Base-by-base conservation (phyloP, 106 monocot species). In the Acorus calamus region DNA sequence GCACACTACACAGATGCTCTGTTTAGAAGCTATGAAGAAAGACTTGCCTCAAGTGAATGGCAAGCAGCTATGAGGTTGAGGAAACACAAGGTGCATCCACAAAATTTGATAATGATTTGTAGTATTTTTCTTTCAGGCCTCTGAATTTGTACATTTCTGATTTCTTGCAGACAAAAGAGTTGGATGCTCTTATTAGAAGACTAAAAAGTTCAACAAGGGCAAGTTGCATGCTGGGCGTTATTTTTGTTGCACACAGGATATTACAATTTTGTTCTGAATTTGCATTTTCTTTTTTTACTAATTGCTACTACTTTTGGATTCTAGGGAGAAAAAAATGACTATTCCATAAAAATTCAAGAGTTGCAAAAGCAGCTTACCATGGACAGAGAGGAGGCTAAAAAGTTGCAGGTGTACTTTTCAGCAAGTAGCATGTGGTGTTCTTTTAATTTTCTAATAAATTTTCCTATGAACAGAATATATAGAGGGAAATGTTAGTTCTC, bases 331-430 rank as follows among this genome's bases (percentile, higher is more conserved):
- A 98, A 88, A 69, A 83, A 70, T 69, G 96, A 98, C 71, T 91
- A 85, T 55, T 82, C 96, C 42, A 67, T 75, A 54, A 98, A 91
- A 81, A 91, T 98, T 72, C 96, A 83, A 77, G 96, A 98, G 77
- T 65, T 98, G 51, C 96, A 98, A 70, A 98, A 98, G 56, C 96
- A 98, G 79, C 96, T 98, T 56, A 70, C 83, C 11, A 83, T 98
- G 78, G 91, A 91, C 64, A 78, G 83, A 62, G 96, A 98, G 81
- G 96, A 98, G 56, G 96, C 90, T 62, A 78, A 91, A 75, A 91
- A 81, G 57, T 62, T 98, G 49, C 87, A 88, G 85, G 96, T 98
- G 63, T 63, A 58, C 57, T 58, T 6, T 6, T 10, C 7, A 4
- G 6, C 46, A 8, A 42, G 11, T 2, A 42, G 46, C 42, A 10